Base-by-base conservation (phyloP, 2,329 filamentous ascomycete genomes). In the Graphiopsis chlorocephala region DNA sequence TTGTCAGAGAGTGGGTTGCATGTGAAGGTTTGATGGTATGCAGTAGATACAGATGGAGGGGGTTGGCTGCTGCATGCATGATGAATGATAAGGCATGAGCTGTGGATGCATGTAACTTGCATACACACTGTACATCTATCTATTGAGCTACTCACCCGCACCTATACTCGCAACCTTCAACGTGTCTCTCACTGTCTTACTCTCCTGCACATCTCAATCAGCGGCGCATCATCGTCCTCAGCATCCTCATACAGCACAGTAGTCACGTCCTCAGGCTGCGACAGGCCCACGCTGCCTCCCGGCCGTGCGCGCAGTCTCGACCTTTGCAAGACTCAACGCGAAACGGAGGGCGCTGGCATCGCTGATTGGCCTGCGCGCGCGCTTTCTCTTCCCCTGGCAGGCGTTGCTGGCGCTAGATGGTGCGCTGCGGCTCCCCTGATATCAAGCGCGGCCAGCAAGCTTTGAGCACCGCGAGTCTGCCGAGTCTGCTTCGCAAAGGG, bases 251-350 rank as follows among this genome's bases (percentile, higher is more conserved):
- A n/a, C n/a, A n/a, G n/a, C n/a, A n/a, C n/a, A n/a, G n/a, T n/a
- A 50, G 26, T 29, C 55, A 28, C 55, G 20, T 29, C n/a, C 26
- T 45, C 55, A 58, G 14, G 2, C n/a, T 58, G 55, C 55, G 23
- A 58, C 55, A 45, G 14, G 15, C 55, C 35, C 35, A 38, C 53
- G 53, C 29, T 56, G 28, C n/a, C 29, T 2, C 3, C 28, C 29
- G 53, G 20, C 31, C 55, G 55, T 58, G 55, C 55, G 15, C 55
- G 55, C 55, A 58, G 55, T 58, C 55, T 42, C 20, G 55, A 58
- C 53, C 53, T 23, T 33, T n/a, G 28, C 28, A 56, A 29, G 26
- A 53, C 26, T 29, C 50, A 53, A 53, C 50, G 50, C 50, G 50
- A 53, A 29, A 53, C 50, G 17, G 15, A 20, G 26, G 7, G 15